Conservation (phyloP, 179 eudicot genomes). For the Amaranthus tricolor region DNA sequence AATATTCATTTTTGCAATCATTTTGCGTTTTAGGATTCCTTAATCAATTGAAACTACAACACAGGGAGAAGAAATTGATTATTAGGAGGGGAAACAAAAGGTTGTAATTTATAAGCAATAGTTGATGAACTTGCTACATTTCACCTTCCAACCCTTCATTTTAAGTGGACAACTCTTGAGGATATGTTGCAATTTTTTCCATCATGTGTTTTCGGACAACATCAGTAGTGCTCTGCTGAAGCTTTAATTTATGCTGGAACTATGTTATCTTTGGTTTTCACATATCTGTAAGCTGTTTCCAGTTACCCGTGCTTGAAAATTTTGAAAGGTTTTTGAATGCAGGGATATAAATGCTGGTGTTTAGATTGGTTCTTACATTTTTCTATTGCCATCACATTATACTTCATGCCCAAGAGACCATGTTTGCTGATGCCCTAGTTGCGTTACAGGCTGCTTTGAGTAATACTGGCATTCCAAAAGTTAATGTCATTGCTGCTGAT, state of each 20-base stretch:
- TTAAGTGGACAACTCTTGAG: no score
- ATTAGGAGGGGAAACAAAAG: no score
- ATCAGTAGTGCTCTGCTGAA: not conserved
- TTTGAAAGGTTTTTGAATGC: not conserved
- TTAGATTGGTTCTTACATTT: not conserved
- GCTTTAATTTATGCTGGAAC: not conserved
- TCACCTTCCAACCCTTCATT: no score
- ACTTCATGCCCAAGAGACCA: not conserved
- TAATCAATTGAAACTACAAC: no score
- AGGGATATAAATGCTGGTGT: not conserved
- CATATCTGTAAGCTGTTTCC: not conserved
- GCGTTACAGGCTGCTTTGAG: conserved; percentile 74
- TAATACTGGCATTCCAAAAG: conserved; percentile 84
- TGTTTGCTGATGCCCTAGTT: not conserved
- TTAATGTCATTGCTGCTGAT: conserved; percentile 58
- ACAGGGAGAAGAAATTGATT: no score
- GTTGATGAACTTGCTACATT: no score
- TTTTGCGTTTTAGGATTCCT: no score
- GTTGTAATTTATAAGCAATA: no score
- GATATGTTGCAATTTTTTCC: no score
- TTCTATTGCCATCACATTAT: not conserved
- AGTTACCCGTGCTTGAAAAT: not conserved
- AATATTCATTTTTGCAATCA: no score
- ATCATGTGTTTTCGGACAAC: no score
- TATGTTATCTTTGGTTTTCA: not conserved